A percentile compares a stretch with the other conserved stretches of the same genome.
Conservation (phyloP, 2,329 filamentous ascomycete species). For the Amylocarpus encephaloides region DNA sequence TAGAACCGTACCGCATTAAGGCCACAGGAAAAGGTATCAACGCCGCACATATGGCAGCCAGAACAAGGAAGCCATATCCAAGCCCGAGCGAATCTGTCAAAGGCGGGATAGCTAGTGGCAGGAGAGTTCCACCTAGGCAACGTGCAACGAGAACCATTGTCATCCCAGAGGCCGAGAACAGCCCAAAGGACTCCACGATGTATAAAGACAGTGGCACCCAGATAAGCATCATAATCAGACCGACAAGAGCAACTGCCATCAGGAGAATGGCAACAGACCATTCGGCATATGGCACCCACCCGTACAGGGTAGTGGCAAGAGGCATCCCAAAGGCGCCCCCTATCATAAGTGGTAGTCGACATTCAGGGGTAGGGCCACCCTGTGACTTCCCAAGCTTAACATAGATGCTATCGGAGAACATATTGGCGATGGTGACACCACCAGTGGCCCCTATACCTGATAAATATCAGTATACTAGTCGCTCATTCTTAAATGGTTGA, state of each 20-base stretch:
- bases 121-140: slow-evolving; percentile 41
- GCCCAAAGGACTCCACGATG: slow-evolving; percentile 43
- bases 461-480: slow-evolving; percentile 6
- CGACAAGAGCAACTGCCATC: slow-evolving; percentile 38
- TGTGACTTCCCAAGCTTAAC: slow-evolving; percentile 16
- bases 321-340: slow-evolving; percentile 48
- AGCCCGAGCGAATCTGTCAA: slow-evolving; percentile 43
- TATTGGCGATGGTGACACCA: slow-evolving; percentile 39
- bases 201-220: slow-evolving; percentile 43
- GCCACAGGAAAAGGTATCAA: slow-evolving; percentile 46
- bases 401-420: slow-evolving; percentile 28
- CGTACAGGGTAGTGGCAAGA: slow-evolving; percentile 49
- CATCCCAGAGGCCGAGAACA: slow-evolving; percentile 35
- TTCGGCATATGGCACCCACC: slow-evolving; percentile 43
- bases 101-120: slow-evolving; percentile 46
- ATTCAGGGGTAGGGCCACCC: slow-evolving; percentile 42
- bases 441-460: slow-evolving; percentile 20
- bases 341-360: slow-evolving; percentile 54
- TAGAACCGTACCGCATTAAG: slow-evolving; percentile 44
- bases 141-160: slow-evolving; percentile 30
- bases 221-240: slow-evolving; percentile 42
- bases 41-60: slow-evolving; percentile 35
- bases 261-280: slow-evolving; percentile 48
- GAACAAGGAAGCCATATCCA: slow-evolving; percentile 22
- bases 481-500: background rate